Evolutionary conservation across 2,329 filamentous ascomycete genomes (phyloP).

Genomic region (Pseudofabraea citricarpa): DNA sequence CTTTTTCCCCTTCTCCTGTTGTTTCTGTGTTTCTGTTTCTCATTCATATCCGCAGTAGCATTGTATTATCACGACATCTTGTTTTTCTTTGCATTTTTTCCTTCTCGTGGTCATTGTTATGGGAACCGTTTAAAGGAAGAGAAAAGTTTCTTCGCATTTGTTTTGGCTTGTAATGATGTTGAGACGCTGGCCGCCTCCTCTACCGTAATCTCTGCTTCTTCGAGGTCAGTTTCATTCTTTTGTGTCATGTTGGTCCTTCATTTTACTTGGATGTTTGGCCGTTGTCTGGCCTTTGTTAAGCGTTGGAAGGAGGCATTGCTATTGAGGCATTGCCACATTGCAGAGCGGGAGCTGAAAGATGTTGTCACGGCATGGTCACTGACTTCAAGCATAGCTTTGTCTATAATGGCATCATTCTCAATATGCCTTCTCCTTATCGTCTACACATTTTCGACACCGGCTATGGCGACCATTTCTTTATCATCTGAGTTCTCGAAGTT

Average conservation of each 20-base stretch:
- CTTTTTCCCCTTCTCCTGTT: conserved; percentile 5
- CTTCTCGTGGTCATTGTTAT: background rate
- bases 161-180: conserved; percentile 26
- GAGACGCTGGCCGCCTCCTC: conserved; percentile 28
- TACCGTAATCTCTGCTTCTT: conserved; percentile 17
- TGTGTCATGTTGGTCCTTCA: background rate
- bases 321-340: background rate
- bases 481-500: conserved; percentile 23
- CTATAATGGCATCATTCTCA: conserved; percentile 28
- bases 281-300: no score
- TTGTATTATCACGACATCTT: background rate
- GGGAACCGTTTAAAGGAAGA: background rate
- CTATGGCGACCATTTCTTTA: conserved; percentile 15
- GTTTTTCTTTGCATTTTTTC: background rate
- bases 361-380: conserved; percentile 8
- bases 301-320: no score
- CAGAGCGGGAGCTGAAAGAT: background rate
- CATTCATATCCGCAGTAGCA: background rate
- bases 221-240: conserved; percentile 21
- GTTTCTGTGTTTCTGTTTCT: conserved; percentile 6
- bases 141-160: conserved; percentile 7
- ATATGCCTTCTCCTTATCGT: conserved; percentile 23
- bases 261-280: background rate
- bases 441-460: conserved; percentile 17
- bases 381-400: conserved; percentile 9